These are phyloP conservation scores for Ballota nigra DNA, from an alignment of 257 asterid species.

Conservation along the genomic window DNA sequence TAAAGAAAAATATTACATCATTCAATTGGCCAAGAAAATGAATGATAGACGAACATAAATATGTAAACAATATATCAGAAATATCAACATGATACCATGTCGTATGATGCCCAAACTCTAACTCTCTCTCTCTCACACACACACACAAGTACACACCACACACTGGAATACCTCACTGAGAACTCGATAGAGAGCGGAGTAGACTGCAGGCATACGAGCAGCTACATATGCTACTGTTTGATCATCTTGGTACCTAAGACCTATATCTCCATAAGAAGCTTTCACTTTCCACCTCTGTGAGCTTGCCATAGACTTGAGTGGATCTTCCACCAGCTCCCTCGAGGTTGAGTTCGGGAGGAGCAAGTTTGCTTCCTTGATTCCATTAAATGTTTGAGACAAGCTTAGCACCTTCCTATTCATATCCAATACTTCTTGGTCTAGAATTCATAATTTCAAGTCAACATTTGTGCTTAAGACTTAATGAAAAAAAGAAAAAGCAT, in stretches of 20 bases:
- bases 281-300: slow-evolving; percentile 82
- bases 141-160: not conserved
- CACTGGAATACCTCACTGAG: slow-evolving; percentile 71
- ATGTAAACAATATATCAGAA: not conserved
- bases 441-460: slow-evolving; percentile 12
- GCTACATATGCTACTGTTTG: slow-evolving; percentile 88
- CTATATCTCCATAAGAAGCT: slow-evolving; percentile 71
- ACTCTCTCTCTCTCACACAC: not conserved
- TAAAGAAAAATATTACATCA: not conserved
- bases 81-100: not conserved
- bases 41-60: not conserved
- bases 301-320: slow-evolving; percentile 61
- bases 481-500: not conserved
- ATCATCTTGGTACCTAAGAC: slow-evolving; percentile 76
- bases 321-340: slow-evolving; percentile 79
- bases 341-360: slow-evolving; percentile 77
- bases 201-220: slow-evolving; percentile 96
- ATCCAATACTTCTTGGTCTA: slow-evolving; percentile 75
- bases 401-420: slow-evolving; percentile 87
- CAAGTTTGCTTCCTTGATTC: slow-evolving; percentile 73
- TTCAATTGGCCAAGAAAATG: not conserved
- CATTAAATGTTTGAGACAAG: slow-evolving; percentile 63
- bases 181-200: slow-evolving; percentile 77
- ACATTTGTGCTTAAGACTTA: not conserved
- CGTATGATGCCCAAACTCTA: not conserved